Conservation (phyloP, 495 filamentous ascomycete genomes). For the Lasiosphaeria ovina region DNA sequence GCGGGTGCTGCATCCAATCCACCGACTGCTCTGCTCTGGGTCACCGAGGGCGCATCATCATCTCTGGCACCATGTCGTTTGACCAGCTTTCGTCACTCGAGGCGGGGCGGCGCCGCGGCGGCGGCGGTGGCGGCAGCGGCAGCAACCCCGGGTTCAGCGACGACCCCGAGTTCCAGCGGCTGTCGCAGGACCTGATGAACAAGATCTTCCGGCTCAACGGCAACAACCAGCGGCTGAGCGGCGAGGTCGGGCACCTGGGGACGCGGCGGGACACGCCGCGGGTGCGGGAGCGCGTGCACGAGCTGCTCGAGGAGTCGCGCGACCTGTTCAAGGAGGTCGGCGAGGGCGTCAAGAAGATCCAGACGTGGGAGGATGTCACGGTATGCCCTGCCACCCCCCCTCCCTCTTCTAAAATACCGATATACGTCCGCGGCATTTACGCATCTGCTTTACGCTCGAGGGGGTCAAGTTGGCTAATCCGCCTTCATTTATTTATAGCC, state of each 20-base stretch:
- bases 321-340: constrained; percentile 88
- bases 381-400: constrained; percentile 50
- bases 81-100: constrained; percentile 81
- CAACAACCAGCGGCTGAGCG: constrained; percentile 76
- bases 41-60: background rate
- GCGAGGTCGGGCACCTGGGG: constrained; percentile 79
- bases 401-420: background rate
- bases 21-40: too few relatives aligned
- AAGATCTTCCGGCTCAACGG: constrained; percentile 83
- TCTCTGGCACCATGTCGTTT: constrained; percentile 69
- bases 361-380: constrained; percentile 87
- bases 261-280: constrained; percentile 88
- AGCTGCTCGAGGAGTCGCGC: constrained; percentile 78
- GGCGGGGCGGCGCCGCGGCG: constrained; percentile 50
- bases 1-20: too few relatives aligned
- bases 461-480: background rate
- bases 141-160: constrained; percentile 67
- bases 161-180: constrained; percentile 85
- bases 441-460: too few relatives aligned
- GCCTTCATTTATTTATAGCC: constrained; percentile 50
- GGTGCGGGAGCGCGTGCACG: constrained; percentile 85
- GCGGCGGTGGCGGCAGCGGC: constrained; percentile 2
- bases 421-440: constrained; percentile 18
- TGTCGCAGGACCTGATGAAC: constrained; percentile 77
- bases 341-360: constrained; percentile 88